A percentile compares a stretch with the other conserved stretches of the same genome.
These are phyloP conservation scores for Candida easanensis DNA, from an alignment of 805 yeast genomes.

Conservation along the genomic window DNA sequence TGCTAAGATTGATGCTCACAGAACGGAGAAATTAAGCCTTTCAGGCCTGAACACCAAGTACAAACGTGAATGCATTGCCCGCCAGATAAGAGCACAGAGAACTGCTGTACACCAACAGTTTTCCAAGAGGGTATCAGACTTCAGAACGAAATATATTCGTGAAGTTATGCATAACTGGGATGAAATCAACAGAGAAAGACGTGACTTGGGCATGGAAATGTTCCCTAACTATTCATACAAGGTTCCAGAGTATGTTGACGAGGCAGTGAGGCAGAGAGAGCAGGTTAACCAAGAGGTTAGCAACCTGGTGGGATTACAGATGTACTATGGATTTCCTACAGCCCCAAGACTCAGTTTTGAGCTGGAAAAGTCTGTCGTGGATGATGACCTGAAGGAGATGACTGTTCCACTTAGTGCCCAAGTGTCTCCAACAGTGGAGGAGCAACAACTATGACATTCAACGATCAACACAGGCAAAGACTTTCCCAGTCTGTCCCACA, in stretches of 20 bases:
- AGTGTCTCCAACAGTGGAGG: neutral
- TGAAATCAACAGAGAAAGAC: conserved; percentile 82
- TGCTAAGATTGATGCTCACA: conserved; percentile 66
- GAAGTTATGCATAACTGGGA: conserved; percentile 88
- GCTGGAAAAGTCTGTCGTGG: conserved; percentile 69
- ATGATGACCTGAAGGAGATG: conserved; percentile 69
- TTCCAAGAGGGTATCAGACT: conserved; percentile 62
- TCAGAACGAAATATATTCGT: conserved; percentile 60
- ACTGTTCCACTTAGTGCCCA: conserved; percentile 8
- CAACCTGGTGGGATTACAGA: conserved; percentile 60
- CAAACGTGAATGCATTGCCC: conserved; percentile 71
- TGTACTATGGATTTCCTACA: conserved; percentile 75
- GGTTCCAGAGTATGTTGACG: conserved; percentile 40
- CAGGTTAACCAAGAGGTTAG: conserved; percentile 68
- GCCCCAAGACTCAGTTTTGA: conserved; percentile 62
- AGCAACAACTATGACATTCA: neutral
- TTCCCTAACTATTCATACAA: conserved; percentile 43
- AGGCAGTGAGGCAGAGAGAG: conserved; percentile 64
- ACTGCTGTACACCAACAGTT: conserved; percentile 83
- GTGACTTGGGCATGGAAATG: conserved; percentile 64
- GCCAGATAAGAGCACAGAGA: conserved; percentile 76
- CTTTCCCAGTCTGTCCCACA: neutral
- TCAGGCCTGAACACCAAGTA: conserved; percentile 55
- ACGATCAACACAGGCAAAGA: neutral
- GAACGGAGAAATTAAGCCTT: conserved; percentile 62